Base-by-base conservation (phyloP, 2,329 filamentous ascomycete genomes). In the Verticillium longisporum region DNA sequence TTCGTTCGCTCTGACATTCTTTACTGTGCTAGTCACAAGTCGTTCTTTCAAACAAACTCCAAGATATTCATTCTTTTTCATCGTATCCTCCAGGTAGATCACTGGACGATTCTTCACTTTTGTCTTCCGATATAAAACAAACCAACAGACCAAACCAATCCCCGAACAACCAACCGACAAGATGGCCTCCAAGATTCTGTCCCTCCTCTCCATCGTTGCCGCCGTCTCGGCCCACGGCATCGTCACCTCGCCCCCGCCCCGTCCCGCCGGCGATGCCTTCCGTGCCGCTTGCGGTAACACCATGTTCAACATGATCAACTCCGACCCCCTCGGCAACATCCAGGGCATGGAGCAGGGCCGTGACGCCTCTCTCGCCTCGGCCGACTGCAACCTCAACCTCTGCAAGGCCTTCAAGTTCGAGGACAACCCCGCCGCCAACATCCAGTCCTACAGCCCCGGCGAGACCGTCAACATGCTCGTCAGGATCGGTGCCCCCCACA, bases 281-380 rank as follows among this genome's bases (percentile, higher is more conserved):
- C 62, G 66, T 64, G 62, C 60, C 37, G 67, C 65, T 32, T 68
- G 67, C 61, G 67, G 67, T 55, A 60, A 55, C 55, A 64, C 65
- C 60, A 61, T 67, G 21, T 65, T 62, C 62, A 67, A 66, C 65
- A 67, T 62, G 36, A 62, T 66, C 60, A 61, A 65, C 15, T 59
- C 72, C 53, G 72, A 75, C 65, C 68, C 71, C 65, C 74, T 72
- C 67, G 72, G 74, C 68, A 78, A 75, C 68, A 70, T 74, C 62
- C 70, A 75, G 69, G 68, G 69, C 58, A 72, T 75, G 66, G 61
- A 67, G 61, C 73, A 75, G 65, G 69, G 72, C 45, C 69, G 69
- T 37, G 67, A 66, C 37, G 38, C 45, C 57, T 41, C 61, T 67
- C 64, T 70, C 45, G 63, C 70, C 58, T 55, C 66, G 60, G 57